Evolutionary conservation across 2,329 filamentous ascomycete genomes (phyloP).

Genomic region (Fusarium solani-melongenae): DNA sequence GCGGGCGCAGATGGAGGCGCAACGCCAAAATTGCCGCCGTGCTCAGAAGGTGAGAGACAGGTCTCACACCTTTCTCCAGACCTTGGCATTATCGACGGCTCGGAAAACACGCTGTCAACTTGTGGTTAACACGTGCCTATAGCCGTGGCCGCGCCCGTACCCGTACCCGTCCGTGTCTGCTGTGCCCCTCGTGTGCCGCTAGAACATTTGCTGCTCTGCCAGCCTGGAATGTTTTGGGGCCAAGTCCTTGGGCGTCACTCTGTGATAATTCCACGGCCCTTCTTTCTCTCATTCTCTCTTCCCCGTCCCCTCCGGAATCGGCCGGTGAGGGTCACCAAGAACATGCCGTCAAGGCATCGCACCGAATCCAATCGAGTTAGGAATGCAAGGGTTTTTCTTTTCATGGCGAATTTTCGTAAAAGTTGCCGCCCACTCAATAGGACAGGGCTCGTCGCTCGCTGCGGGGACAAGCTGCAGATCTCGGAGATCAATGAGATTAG

Average conservation of each 20-base stretch:
- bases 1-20: background rate
- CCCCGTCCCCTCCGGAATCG: background rate
- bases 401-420: background rate
- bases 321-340: background rate
- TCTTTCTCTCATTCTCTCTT: background rate
- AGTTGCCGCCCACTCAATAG: background rate
- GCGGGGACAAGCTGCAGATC: slow-evolving; percentile 6
- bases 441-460: background rate
- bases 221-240: slow-evolving; percentile 10
- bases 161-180: background rate
- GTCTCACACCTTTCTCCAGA: slow-evolving; percentile 1
- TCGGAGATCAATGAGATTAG: slow-evolving; percentile 1
- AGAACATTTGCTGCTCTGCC: background rate
- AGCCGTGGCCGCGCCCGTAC: background rate
- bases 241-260: background rate
- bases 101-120: background rate
- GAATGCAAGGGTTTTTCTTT: slow-evolving; percentile 1
- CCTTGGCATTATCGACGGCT: slow-evolving; percentile 10
- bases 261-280: background rate
- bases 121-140: slow-evolving; percentile 1
- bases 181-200: slow-evolving; percentile 2
- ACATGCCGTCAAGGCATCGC: background rate
- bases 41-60: background rate
- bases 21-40: slow-evolving; percentile 9
- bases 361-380: background rate